Percentiles rank a stretch among this genome's conserved stretches.
These are phyloP conservation scores for Alternaria hordeiaustralica DNA, from an alignment of 2,329 filamentous ascomycete species.

Conservation along the genomic window DNA sequence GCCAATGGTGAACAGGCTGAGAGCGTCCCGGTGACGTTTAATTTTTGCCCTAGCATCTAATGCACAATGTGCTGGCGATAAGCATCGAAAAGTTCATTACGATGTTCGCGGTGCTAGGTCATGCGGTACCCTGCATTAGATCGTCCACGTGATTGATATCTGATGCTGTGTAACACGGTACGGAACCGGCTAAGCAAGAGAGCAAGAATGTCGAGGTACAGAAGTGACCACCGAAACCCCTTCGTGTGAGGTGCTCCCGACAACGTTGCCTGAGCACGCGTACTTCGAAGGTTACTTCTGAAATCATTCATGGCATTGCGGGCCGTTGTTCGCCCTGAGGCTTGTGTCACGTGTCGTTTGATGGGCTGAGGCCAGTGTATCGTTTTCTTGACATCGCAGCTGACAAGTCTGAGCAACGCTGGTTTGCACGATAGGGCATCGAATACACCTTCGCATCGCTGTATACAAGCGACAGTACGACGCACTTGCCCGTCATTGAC, in stretches of 20 bases:
- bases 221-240: neutral
- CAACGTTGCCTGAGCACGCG: neutral
- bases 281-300: neutral
- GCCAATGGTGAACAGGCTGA: neutral
- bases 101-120: neutral
- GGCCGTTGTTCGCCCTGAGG: neutral
- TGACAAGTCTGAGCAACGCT: neutral
- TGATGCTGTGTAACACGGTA: constrained; percentile 24
- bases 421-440: constrained; percentile 1
- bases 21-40: neutral
- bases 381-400: neutral
- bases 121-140: constrained; percentile 15
- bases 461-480: neutral
- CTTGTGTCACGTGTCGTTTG: neutral
- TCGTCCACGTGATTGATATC: constrained; percentile 15
- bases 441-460: constrained; percentile 18
- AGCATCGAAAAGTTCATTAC: neutral
- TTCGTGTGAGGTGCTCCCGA: constrained; percentile 1
- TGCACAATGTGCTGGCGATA: constrained; percentile 7
- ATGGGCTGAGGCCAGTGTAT: neutral
- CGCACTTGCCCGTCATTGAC: constrained; percentile 9
- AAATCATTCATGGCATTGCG: neutral
- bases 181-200: constrained; percentile 12
- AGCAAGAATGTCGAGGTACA: neutral
- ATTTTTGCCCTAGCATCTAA: neutral